phyloP scores from a whole-genome alignment of 805 yeast species.

The Lachancea meyersii region DNA sequence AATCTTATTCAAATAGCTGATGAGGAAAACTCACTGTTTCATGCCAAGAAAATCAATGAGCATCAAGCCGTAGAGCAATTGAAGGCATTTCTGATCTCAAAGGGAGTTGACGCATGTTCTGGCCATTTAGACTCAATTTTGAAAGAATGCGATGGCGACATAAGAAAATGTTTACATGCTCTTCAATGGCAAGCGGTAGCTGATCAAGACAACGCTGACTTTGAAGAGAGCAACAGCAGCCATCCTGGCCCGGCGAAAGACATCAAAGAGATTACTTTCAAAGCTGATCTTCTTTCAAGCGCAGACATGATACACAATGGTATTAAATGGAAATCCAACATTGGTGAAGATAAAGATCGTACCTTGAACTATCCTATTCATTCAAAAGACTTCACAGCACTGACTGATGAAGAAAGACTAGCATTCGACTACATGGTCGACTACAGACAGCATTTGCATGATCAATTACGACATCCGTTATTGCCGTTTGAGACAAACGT shows the following conservation, averaged over 20 bases:
- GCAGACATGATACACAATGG: slow-evolving; percentile 16
- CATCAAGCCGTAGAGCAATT: slow-evolving; percentile 35
- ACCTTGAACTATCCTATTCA: slow-evolving; percentile 12
- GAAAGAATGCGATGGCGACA: slow-evolving; percentile 33
- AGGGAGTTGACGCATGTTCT: slow-evolving; percentile 33
- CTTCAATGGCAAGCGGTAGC: slow-evolving; percentile 34
- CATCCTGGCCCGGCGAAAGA: not conserved
- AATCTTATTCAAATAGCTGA: slow-evolving; percentile 41
- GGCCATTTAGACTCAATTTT: slow-evolving; percentile 30
- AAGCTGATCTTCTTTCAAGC: slow-evolving; percentile 11
- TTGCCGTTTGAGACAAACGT: slow-evolving; percentile 25
- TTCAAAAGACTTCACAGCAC: slow-evolving; percentile 4
- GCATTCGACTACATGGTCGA: slow-evolving; percentile 27
- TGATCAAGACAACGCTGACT: not conserved
- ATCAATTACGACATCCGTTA: slow-evolving; percentile 11
- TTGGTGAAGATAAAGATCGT: slow-evolving; percentile 19
- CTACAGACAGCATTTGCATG: slow-evolving; percentile 21
- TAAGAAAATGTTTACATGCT: slow-evolving; percentile 42
- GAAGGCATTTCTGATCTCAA: slow-evolving; percentile 17
- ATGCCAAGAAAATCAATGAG: slow-evolving; percentile 22
- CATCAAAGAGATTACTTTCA: not conserved
- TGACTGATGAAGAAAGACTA: slow-evolving; percentile 18
- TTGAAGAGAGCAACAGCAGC: not conserved
- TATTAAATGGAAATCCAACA: slow-evolving; percentile 17
- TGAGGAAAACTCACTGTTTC: slow-evolving; percentile 38